Percentiles rank a stretch among this genome's conserved stretches.
Evolutionary conservation across 2,329 filamentous ascomycete species (phyloP).

Genomic region (Diplodia intermedia): DNA sequence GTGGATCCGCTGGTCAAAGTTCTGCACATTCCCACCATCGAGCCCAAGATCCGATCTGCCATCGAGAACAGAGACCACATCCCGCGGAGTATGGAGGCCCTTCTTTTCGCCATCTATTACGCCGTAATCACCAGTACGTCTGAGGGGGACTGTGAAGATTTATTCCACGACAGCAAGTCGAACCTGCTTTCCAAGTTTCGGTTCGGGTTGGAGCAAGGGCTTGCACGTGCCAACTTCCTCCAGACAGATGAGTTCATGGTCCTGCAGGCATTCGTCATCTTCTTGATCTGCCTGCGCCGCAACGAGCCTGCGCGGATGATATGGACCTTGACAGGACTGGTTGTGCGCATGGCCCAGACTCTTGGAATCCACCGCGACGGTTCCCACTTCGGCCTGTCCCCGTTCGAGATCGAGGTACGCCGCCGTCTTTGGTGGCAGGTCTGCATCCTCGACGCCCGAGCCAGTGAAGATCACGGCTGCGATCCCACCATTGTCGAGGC

Average conservation of each 20-base stretch:
- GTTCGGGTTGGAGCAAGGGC: conserved; percentile 68
- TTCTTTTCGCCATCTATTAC: conserved; percentile 70
- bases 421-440: conserved; percentile 67
- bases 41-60: conserved; percentile 66
- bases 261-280: conserved; percentile 68
- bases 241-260: conserved; percentile 67
- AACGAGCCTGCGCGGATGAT: conserved; percentile 59
- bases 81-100: conserved; percentile 62
- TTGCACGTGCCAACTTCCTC: conserved; percentile 68
- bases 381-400: conserved; percentile 60
- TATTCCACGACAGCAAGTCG: conserved; percentile 61
- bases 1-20: conserved; percentile 77
- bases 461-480: conserved; percentile 68
- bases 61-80: conserved; percentile 66
- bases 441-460: conserved; percentile 64
- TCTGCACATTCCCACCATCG: conserved; percentile 72
- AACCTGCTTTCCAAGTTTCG: conserved; percentile 62
- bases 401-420: conserved; percentile 68
- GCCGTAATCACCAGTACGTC: conserved; percentile 61
- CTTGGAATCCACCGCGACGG: conserved; percentile 68
- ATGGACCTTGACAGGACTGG: conserved; percentile 66
- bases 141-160: conserved; percentile 54
- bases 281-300: conserved; percentile 63
- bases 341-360: conserved; percentile 65
- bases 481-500: conserved; percentile 65